Percentiles rank a stretch among this genome's conserved stretches.
Conservation (phyloP, 257 asterid genomes). For the Lavandula angustifolia region DNA sequence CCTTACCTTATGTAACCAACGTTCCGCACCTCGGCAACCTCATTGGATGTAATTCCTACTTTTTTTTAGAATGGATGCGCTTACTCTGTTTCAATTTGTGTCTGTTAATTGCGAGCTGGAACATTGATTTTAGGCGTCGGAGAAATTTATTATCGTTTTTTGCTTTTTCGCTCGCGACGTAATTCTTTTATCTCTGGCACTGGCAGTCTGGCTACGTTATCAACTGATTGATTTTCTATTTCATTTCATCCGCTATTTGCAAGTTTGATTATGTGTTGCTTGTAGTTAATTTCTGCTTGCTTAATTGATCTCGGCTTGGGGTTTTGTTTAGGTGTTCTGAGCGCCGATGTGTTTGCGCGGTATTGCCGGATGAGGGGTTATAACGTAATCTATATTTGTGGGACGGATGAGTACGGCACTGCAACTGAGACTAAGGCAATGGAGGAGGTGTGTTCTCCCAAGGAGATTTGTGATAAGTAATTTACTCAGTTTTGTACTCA, state of each 20-base stretch:
- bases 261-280: neutral
- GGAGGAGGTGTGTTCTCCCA: constrained; percentile 76
- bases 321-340: constrained; percentile 64
- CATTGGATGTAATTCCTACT: constrained; percentile 59
- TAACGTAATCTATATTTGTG: constrained; percentile 77
- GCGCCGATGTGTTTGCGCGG: constrained; percentile 90
- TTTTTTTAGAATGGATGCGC: constrained; percentile 45
- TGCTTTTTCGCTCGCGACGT: neutral
- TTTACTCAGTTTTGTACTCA: constrained; percentile 7
- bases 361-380: constrained; percentile 78
- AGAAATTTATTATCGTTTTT: neutral
- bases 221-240: neutral
- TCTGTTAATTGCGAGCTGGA: neutral
- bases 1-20: constrained; percentile 87
- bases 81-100: neutral
- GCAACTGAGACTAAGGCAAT: constrained; percentile 91
- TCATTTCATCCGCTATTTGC: neutral
- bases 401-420: constrained; percentile 94
- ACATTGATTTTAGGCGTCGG: neutral
- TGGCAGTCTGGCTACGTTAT: too few species aligned
- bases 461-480: constrained; percentile 88
- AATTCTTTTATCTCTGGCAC: too few species aligned
- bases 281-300: neutral
- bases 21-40: constrained; percentile 94
- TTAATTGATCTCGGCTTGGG: constrained; percentile 8